Evolutionary conservation across 192 early-diverging fungal genomes (phyloP).

Genomic region (Blastocladiella britannica): DNA sequence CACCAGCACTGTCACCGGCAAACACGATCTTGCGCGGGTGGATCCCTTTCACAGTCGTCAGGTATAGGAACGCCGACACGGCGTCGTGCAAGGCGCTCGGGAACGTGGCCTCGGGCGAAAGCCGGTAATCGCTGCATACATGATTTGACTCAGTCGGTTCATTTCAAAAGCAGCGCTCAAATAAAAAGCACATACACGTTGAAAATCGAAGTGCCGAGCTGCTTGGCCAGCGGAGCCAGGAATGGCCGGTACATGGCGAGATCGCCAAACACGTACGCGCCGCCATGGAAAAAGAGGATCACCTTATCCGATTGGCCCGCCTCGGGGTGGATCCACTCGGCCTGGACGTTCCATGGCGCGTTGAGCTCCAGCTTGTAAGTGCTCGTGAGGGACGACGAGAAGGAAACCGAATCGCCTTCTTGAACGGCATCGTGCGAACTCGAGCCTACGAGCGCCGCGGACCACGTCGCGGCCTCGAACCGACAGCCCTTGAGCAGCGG

Average conservation of each 20-base stretch:
- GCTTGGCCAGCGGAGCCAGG: conserved; percentile 22
- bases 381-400: neutral
- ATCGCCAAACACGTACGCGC: conserved; percentile 30
- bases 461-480: neutral
- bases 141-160: conserved; percentile 3
- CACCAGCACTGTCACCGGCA: conserved; percentile 28
- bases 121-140: conserved; percentile 47
- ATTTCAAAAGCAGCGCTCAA: neutral
- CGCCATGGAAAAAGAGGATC: conserved; percentile 57
- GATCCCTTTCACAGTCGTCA: conserved; percentile 28
- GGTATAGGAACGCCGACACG: conserved; percentile 45
- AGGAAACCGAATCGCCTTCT: too few species aligned
- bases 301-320: conserved; percentile 15
- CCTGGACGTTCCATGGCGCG: too few species aligned
- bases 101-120: conserved; percentile 61
- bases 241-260: conserved; percentile 15
- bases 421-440: neutral
- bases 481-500: neutral
- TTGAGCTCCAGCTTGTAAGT: neutral
- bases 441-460: neutral
- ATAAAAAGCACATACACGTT: conserved; percentile 6
- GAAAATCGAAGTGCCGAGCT: conserved; percentile 21
- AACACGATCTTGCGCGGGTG: conserved; percentile 19
- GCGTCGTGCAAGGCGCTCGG: conserved; percentile 66
- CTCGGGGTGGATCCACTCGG: neutral